phyloP scores from a whole-genome alignment of 768 basidiomycete genomes.

The Boletus insuetus region DNA sequence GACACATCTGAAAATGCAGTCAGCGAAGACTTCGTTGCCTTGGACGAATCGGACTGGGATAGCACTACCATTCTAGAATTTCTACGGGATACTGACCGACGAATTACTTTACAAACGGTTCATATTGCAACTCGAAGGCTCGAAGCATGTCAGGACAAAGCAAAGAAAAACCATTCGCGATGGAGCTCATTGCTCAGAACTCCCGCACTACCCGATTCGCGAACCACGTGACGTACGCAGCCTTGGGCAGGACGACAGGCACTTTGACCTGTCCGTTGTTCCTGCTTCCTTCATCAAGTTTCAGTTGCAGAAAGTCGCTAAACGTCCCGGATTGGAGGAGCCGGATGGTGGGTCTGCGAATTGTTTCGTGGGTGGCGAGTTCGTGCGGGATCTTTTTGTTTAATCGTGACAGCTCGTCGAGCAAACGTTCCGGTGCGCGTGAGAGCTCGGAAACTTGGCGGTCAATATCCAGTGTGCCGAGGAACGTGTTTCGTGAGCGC shows the following conservation, averaged over 20 bases:
- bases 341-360: conserved; percentile 18
- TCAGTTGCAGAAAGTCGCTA: conserved; percentile 18
- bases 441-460: neutral
- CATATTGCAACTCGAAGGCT: no score
- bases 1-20: no score
- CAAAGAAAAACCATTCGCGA: neutral
- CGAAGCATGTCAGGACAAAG: no score
- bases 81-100: no score
- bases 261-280: conserved; percentile 20
- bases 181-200: neutral
- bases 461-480: no score
- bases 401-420: conserved; percentile 5
- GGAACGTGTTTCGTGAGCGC: neutral
- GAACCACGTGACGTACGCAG: conserved; percentile 11
- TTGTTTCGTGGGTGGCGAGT: no score
- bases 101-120: no score
- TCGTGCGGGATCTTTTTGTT: no score
- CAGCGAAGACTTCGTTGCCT: no score
- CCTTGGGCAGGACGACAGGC: conserved; percentile 19
- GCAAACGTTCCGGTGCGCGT: neutral
- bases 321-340: conserved; percentile 23
- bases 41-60: no score
- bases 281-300: conserved; percentile 5
- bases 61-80: no score
- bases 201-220: conserved; percentile 13